Percentiles rank a stretch among this genome's conserved stretches.
Conservation (phyloP, 805 yeast genomes). For the Pichia membranifaciens region DNA sequence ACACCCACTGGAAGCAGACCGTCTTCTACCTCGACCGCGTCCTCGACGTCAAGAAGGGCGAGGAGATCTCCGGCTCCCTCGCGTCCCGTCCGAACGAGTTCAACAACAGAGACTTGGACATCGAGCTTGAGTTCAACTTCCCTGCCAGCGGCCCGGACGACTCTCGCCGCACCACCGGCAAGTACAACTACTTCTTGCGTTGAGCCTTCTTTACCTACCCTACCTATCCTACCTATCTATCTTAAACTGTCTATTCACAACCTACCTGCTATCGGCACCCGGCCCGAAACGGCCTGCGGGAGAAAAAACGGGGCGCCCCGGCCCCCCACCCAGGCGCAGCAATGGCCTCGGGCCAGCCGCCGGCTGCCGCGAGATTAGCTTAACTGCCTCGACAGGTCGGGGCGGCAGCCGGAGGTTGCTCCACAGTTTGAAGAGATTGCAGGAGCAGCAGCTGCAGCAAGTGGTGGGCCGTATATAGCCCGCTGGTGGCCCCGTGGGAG, state of each 20-base stretch:
- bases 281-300: too few species aligned
- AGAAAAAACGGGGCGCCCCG: too few species aligned
- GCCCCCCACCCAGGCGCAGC: too few species aligned
- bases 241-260: background rate
- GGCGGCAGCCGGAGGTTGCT: too few species aligned
- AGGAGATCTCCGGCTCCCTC: conserved; percentile 62
- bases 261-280: too few species aligned
- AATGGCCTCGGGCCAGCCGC: too few species aligned
- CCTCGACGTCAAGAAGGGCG: conserved; percentile 70
- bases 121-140: conserved; percentile 59
- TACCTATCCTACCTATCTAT: background rate
- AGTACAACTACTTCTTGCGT: conserved; percentile 54
- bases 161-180: conserved; percentile 51
- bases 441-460: too few species aligned
- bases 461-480: too few species aligned
- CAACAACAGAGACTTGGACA: conserved; percentile 89
- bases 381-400: too few species aligned
- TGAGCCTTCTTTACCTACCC: background rate
- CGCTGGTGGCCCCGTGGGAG: too few species aligned
- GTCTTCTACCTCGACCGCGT: conserved; percentile 82
- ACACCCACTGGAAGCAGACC: conserved; percentile 99
- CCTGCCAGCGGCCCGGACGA: conserved; percentile 34
- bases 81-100: conserved; percentile 67
- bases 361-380: too few species aligned
- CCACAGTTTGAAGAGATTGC: too few species aligned